A percentile compares a stretch with the other conserved stretches of the same genome.
Conservation (phyloP, 2,329 filamentous ascomycete species). For the Scedosporium aurantiacum region DNA sequence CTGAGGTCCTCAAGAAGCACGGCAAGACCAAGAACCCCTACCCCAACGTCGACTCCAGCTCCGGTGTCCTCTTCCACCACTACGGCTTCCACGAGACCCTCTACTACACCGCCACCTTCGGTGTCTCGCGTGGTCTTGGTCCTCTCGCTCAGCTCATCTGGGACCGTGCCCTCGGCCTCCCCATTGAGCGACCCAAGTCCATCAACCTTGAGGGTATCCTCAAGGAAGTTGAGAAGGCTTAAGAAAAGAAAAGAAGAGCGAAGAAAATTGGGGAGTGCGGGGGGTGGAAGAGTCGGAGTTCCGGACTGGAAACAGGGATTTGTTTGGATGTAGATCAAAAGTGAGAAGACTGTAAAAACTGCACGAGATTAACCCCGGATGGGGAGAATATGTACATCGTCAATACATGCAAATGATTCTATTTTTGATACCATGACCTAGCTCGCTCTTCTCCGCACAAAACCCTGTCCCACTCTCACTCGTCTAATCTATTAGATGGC, state of each 20-base stretch:
- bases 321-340: not conserved
- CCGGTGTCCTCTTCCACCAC: conserved; percentile 93
- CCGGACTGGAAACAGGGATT: not conserved
- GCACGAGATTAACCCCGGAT: not conserved
- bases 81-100: conserved; percentile 96
- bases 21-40: conserved; percentile 98
- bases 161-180: conserved; percentile 86
- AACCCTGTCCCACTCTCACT: not conserved
- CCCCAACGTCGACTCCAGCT: conserved; percentile 90
- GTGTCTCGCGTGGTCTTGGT: conserved; percentile 62
- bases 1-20: conserved; percentile 81
- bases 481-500: not conserved
- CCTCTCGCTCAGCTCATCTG: conserved; percentile 91
- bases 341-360: not conserved
- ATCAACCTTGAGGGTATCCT: conserved; percentile 84
- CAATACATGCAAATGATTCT: not conserved
- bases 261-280: not conserved
- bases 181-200: conserved; percentile 96
- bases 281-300: not conserved
- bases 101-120: conserved; percentile 75
- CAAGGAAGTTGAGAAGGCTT: conserved; percentile 46
- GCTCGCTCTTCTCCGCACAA: not conserved
- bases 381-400: not conserved
- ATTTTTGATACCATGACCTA: conserved; percentile 2
- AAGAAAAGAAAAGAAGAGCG: conserved; percentile 8